Percentiles rank a stretch among this genome's conserved stretches.
Conservation (phyloP, 768 basidiomycete genomes). For the Lepiota venenata region DNA sequence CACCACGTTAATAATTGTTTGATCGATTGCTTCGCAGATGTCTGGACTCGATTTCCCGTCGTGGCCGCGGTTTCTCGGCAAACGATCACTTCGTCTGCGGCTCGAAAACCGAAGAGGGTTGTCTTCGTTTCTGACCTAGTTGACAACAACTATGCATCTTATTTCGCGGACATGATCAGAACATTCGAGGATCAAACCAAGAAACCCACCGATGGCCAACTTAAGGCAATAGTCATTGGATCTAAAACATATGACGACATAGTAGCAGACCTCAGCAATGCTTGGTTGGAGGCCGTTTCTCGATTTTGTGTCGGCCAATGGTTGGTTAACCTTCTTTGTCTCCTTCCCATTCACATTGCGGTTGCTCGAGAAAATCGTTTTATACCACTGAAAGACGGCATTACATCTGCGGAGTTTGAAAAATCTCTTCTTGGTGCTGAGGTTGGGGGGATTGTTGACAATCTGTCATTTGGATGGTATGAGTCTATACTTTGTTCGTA, state of each 20-base stretch:
- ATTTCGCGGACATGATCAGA: slow-evolving; percentile 43
- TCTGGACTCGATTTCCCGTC: slow-evolving; percentile 62
- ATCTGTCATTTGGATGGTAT: slow-evolving; percentile 60
- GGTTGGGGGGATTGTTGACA: slow-evolving; percentile 53
- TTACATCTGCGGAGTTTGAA: slow-evolving; percentile 47
- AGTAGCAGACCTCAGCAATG: background rate
- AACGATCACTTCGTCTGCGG: slow-evolving; percentile 28
- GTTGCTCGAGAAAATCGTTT: slow-evolving; percentile 58
- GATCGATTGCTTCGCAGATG: slow-evolving; percentile 51
- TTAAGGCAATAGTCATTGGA: slow-evolving; percentile 35
- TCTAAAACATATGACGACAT: background rate
- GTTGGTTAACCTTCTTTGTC: slow-evolving; percentile 56
- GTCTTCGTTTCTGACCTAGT: slow-evolving; percentile 39
- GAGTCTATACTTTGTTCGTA: slow-evolving; percentile 63
- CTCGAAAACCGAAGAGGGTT: slow-evolving; percentile 31
- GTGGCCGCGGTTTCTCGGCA: slow-evolving; percentile 46
- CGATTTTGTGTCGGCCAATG: slow-evolving; percentile 52
- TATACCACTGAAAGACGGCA: slow-evolving; percentile 53
- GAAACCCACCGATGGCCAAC: slow-evolving; percentile 47
- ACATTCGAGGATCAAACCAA: slow-evolving; percentile 45
- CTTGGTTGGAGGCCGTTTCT: slow-evolving; percentile 19
- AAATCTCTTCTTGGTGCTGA: slow-evolving; percentile 55
- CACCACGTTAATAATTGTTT: slow-evolving; percentile 41
- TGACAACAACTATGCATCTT: slow-evolving; percentile 26
- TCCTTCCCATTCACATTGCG: slow-evolving; percentile 65